Percentiles rank a stretch among this genome's conserved stretches.
These are phyloP conservation scores for Didymella keratinophila DNA, from an alignment of 2,329 filamentous ascomycete species.

Conservation along the genomic window DNA sequence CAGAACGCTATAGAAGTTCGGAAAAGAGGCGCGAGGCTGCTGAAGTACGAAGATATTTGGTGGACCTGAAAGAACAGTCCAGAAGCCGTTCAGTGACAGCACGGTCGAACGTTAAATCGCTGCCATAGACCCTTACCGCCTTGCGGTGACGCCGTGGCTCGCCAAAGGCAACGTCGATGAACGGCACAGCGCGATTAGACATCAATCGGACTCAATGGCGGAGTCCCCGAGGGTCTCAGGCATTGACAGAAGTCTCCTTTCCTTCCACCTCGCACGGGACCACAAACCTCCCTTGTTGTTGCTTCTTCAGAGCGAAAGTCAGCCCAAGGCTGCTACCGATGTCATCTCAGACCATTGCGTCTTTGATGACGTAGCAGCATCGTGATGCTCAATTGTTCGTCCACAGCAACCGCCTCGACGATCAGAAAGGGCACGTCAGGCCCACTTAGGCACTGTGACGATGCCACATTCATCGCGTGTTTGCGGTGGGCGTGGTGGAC, in stretches of 20 bases:
- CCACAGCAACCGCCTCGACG: slow-evolving; percentile 4
- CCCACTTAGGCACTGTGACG: slow-evolving; percentile 20
- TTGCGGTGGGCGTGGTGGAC: slow-evolving; percentile 16
- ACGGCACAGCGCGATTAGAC: not conserved
- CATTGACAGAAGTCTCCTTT: not conserved
- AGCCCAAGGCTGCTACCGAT: slow-evolving; percentile 8
- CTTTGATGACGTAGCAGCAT: slow-evolving; percentile 26
- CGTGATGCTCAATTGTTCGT: slow-evolving; percentile 3
- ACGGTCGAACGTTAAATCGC: slow-evolving; percentile 3
- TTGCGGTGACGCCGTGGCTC: slow-evolving; percentile 14
- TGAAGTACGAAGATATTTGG: slow-evolving; percentile 4
- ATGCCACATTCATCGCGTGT: slow-evolving; percentile 18
- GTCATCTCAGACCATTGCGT: slow-evolving; percentile 14
- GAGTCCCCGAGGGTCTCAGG: slow-evolving; percentile 5
- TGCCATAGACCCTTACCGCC: slow-evolving; percentile 1
- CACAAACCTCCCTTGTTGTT: not conserved
- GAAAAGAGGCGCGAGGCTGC: slow-evolving; percentile 1
- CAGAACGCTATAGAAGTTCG: not conserved
- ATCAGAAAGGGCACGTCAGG: slow-evolving; percentile 1
- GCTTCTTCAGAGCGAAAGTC: not conserved
- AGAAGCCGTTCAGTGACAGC: slow-evolving; percentile 18
- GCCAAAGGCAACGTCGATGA: not conserved
- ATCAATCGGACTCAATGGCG: slow-evolving; percentile 4
- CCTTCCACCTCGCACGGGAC: not conserved
- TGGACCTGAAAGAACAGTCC: slow-evolving; percentile 17